Conservation (phyloP, 192 early-diverging fungal genomes). For the Obelidium mucronatum region DNA sequence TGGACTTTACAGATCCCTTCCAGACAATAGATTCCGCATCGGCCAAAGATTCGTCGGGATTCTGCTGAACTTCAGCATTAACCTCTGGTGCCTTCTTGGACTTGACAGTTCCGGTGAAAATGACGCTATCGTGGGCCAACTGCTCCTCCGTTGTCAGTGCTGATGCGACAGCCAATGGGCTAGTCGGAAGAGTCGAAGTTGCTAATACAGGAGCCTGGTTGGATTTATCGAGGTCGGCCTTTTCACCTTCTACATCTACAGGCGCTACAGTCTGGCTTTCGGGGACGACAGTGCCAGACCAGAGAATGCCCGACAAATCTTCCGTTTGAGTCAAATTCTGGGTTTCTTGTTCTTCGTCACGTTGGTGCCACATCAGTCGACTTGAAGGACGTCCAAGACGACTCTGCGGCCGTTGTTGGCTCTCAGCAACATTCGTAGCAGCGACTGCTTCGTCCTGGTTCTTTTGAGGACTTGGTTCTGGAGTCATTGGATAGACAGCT, state of each 20-base stretch:
- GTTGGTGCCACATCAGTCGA: slow-evolving; percentile 17
- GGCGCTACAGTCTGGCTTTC: not conserved
- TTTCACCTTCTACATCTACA: too few species aligned
- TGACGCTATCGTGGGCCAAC: not conserved
- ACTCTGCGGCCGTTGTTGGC: not conserved
- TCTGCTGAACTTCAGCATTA: not conserved
- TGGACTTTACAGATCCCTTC: slow-evolving; percentile 21
- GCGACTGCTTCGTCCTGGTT: too few species aligned
- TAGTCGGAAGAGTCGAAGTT: too few species aligned
- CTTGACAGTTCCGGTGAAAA: slow-evolving; percentile 27
- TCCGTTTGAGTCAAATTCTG: not conserved
- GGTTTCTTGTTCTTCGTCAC: not conserved
- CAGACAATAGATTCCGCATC: slow-evolving; percentile 29
- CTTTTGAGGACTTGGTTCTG: too few species aligned
- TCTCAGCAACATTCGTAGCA: too few species aligned
- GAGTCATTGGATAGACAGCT: not conserved
- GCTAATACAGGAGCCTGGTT: too few species aligned
- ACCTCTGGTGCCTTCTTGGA: not conserved
- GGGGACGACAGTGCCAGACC: not conserved
- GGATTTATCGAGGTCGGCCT: too few species aligned
- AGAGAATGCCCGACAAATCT: not conserved
- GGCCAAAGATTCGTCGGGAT: not conserved
- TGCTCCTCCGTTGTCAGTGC: not conserved
- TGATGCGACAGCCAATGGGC: not conserved
- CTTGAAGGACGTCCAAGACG: not conserved